Percentiles rank a stretch among this genome's conserved stretches.
Evolutionary conservation across 441 rosid genomes (phyloP).

Genomic region (Raphanus hybrid): DNA sequence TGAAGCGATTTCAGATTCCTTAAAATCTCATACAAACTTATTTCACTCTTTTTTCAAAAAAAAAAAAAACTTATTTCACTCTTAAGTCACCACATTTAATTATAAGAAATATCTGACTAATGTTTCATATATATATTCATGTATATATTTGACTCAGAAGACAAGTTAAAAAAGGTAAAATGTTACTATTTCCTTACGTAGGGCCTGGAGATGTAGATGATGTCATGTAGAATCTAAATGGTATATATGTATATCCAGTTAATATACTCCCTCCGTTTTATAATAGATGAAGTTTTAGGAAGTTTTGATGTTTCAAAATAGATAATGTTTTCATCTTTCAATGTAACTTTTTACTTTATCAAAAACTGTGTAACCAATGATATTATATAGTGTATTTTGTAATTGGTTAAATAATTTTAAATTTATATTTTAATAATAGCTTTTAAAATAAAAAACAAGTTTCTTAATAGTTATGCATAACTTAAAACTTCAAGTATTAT

Average conservation of each 20-base stretch:
- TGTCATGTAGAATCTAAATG: constrained; percentile 34
- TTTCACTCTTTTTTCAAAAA: not conserved
- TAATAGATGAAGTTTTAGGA: no score
- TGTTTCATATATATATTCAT: no score
- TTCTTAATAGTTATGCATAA: no score
- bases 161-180: constrained; percentile 5
- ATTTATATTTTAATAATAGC: no score
- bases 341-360: no score
- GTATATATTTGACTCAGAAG: not conserved
- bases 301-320: no score
- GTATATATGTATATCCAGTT: not conserved
- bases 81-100: not conserved
- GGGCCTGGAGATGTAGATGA: constrained; percentile 31
- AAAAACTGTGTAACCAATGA: no score
- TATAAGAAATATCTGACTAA: not conserved
- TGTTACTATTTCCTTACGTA: constrained; percentile 24
- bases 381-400: no score
- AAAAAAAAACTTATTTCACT: not conserved
- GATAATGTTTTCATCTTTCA: no score
- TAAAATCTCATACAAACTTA: not conserved
- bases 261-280: not conserved
- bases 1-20: constrained; percentile 35
- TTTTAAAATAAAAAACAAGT: no score
- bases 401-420: no score
- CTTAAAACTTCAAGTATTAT: no score